These are phyloP conservation scores for Stereocaulon alpinum DNA, from an alignment of 495 filamentous ascomycete genomes.

Conservation along the genomic window DNA sequence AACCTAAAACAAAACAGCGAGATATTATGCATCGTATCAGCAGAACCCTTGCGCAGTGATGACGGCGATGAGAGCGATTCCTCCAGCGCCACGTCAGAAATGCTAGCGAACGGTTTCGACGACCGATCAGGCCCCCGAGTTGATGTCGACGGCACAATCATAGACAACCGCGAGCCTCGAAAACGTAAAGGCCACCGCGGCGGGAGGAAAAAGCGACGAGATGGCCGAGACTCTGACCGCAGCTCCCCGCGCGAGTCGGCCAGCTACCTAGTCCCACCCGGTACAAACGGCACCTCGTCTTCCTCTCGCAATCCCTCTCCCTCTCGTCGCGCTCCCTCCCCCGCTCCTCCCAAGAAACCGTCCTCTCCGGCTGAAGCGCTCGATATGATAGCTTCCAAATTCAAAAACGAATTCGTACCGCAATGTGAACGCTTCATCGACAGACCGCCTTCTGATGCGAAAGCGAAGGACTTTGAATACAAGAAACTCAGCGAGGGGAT, in stretches of 20 bases:
- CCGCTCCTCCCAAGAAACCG: slow-evolving; percentile 30
- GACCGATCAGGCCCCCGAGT: slow-evolving; percentile 18
- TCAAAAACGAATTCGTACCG: slow-evolving; percentile 57
- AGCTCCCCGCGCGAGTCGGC: slow-evolving; percentile 14
- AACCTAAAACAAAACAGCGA: slow-evolving; percentile 74
- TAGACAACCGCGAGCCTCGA: slow-evolving; percentile 13
- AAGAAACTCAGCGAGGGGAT: slow-evolving; percentile 75
- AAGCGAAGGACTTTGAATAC: slow-evolving; percentile 66
- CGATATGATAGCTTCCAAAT: slow-evolving; percentile 53
- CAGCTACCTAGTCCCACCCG: slow-evolving; percentile 23
- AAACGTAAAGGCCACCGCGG: slow-evolving; percentile 21
- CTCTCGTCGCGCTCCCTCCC: slow-evolving; percentile 14
- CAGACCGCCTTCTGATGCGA: slow-evolving; percentile 56
- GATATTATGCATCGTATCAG: slow-evolving; percentile 51
- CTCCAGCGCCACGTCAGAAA: slow-evolving; percentile 38
- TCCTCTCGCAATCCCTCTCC: slow-evolving; percentile 15
- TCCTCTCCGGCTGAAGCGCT: slow-evolving; percentile 56
- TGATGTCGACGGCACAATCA: slow-evolving; percentile 21
- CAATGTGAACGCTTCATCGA: slow-evolving; percentile 53
- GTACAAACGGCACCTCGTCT: slow-evolving; percentile 5
- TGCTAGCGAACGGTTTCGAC: slow-evolving; percentile 32
- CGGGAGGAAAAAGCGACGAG: slow-evolving; percentile 29
- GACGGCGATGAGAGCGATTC: slow-evolving; percentile 30
- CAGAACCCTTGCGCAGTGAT: slow-evolving; percentile 26
- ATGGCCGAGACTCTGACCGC: neutral